Conservation (phyloP, 208 protist genomes). For the Trypanosoma theileri region DNA sequence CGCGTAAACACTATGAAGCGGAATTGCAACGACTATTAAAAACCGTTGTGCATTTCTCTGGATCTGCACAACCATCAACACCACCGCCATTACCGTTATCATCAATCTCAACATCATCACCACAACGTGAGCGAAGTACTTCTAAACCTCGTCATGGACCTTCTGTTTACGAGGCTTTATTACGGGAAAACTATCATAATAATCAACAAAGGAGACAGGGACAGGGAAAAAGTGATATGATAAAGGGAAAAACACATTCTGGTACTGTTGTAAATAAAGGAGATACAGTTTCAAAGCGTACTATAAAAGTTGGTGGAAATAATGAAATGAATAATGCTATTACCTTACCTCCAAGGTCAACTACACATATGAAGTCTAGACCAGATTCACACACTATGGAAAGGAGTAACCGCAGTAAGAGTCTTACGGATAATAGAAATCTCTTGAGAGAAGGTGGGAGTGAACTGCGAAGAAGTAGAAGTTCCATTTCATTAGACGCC, state of each 20-base stretch:
- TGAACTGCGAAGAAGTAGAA: not conserved
- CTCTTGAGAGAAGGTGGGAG: not conserved
- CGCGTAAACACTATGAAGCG: constrained; percentile 20
- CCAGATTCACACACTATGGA: too few relatives aligned
- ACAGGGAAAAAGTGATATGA: too few relatives aligned
- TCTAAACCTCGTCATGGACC: constrained; percentile 14
- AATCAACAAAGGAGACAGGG: too few relatives aligned
- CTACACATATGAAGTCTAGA: not conserved
- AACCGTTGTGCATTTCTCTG: not conserved
- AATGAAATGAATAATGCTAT: not conserved
- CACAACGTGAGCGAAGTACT: not conserved
- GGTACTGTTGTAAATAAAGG: too few relatives aligned
- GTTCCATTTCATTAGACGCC: constrained; percentile 18
- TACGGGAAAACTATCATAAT: too few relatives aligned
- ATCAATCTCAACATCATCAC: not conserved
- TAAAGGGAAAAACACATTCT: too few relatives aligned
- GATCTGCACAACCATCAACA: not conserved
- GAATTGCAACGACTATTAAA: constrained; percentile 8
- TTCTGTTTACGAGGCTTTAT: constrained; percentile 19
- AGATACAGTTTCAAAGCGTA: not conserved
- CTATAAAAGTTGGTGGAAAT: not conserved
- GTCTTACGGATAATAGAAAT: too few relatives aligned
- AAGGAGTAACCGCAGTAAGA: too few relatives aligned
- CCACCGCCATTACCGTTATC: not conserved
- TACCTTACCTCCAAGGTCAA: constrained; percentile 5